phyloP scores from a whole-genome alignment of 176 grass and related monocot genomes.

The Hyparrhenia diplandra region DNA sequence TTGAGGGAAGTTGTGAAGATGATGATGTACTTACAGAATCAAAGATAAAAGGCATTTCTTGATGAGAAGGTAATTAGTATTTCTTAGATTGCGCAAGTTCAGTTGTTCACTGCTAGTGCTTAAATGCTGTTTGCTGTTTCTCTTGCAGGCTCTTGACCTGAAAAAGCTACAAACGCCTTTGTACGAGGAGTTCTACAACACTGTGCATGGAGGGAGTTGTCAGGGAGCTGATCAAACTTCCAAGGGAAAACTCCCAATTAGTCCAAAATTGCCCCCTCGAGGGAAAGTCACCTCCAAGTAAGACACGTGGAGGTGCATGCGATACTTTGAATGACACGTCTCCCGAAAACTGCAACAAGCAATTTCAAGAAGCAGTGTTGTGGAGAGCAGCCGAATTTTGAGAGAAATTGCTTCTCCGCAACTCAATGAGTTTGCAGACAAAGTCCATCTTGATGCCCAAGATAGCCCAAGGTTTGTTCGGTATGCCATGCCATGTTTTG shows the following conservation, averaged over 20 bases:
- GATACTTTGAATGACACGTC: slow-evolving; percentile 48
- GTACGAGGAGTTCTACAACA: slow-evolving; percentile 98
- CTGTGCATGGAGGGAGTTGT: slow-evolving; percentile 50
- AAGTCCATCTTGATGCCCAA: slow-evolving; percentile 48
- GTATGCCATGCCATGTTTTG: background rate
- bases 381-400: slow-evolving; percentile 56
- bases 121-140: slow-evolving; percentile 19
- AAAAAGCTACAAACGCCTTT: slow-evolving; percentile 96
- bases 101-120: slow-evolving; percentile 11
- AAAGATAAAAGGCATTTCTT: slow-evolving; percentile 96
- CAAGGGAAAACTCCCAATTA: slow-evolving; percentile 52
- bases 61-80: slow-evolving; percentile 74
- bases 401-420: slow-evolving; percentile 82
- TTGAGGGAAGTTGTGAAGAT: slow-evolving; percentile 65
- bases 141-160: slow-evolving; percentile 82
- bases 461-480: slow-evolving; percentile 60
- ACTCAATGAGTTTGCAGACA: slow-evolving; percentile 49
- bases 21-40: slow-evolving; percentile 82
- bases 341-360: slow-evolving; percentile 64
- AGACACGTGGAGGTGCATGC: slow-evolving; percentile 37
- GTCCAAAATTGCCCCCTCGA: slow-evolving; percentile 64
- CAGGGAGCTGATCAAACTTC: slow-evolving; percentile 50
- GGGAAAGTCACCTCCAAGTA: slow-evolving; percentile 64
- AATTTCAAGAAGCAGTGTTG: slow-evolving; percentile 41
- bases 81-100: slow-evolving; percentile 15